These are phyloP conservation scores for Melanogaster broomeanus DNA, from an alignment of 768 basidiomycete genomes.

Conservation along the genomic window DNA sequence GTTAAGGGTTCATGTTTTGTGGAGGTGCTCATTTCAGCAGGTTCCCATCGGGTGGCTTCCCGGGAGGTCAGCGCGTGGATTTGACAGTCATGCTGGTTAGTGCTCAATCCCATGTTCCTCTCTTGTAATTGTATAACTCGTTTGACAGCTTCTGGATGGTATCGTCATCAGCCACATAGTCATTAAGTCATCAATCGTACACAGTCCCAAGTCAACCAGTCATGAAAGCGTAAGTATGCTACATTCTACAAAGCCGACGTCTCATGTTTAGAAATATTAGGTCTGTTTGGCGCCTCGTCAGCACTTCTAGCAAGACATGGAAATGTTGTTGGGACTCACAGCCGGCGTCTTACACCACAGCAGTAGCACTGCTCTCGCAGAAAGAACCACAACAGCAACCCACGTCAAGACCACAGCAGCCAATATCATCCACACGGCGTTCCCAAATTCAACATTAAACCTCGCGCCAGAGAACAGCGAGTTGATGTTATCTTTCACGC, in stretches of 20 bases:
- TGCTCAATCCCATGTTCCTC: too few relatives aligned
- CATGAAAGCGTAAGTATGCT: not conserved
- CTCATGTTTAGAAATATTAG: not conserved
- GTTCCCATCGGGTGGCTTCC: too few relatives aligned
- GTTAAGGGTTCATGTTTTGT: too few relatives aligned
- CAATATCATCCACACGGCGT: conserved; percentile 74
- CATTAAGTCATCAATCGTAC: not conserved
- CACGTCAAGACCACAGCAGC: conserved; percentile 56
- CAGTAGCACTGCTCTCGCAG: conserved; percentile 67
- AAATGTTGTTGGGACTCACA: conserved; percentile 21
- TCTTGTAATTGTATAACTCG: too few relatives aligned
- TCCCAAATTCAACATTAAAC: conserved; percentile 59
- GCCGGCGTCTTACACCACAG: conserved; percentile 62
- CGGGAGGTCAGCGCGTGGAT: too few relatives aligned
- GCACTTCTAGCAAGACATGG: not conserved
- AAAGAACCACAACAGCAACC: conserved; percentile 60
- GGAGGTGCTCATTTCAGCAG: too few relatives aligned
- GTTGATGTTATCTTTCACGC: conserved; percentile 47
- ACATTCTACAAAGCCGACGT: not conserved
- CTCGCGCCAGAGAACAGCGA: conserved; percentile 36
- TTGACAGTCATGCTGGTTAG: too few relatives aligned
- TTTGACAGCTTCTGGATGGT: too few relatives aligned
- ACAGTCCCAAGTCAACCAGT: not conserved
- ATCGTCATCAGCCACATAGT: too few relatives aligned
- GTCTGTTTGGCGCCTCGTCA: conserved; percentile 13